Evolutionary conservation across 495 filamentous ascomycete genomes (phyloP), one percentile per base, ranked within the genome.

Genomic region (Chaetomium fimeti): DNA sequence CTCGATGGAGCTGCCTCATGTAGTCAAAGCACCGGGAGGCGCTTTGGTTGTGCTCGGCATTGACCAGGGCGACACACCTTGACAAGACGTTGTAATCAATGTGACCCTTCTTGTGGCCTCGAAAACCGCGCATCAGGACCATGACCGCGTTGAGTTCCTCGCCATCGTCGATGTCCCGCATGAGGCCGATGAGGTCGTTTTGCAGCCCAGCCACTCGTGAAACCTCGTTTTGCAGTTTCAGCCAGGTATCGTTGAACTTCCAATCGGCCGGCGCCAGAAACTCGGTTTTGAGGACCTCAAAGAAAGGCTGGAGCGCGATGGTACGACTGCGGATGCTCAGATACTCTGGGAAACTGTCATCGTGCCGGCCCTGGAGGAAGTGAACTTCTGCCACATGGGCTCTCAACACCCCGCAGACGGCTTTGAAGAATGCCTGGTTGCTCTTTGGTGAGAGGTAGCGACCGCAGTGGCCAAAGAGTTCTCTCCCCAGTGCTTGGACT

Each of bases 141-240:
- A 67, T 48, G 52, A 70, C 56, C 43, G 59, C 65, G n/a, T 70
- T 70, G 12, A 70, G 60, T 13, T 60, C 48, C 60, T 70, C 68
- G 38, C 68, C 68, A 29, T 61, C 43, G 9, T 70, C 59, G 20
- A 70, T 56, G 48, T 70, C 68, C 5, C 65, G 57, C 6, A 47
- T 56, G 27, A 70, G 51, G 2, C 68, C 68, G n/a, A 70, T 65
- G n/a, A 68, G 55, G 25, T 70, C 68, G 54, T 70, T 70, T 40
- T 70, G 68, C 13, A 70, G 65, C 0, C 68, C 65, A 18, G 65
- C 62, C 0, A 62, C 65, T 13, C 48, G 24, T 2, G 57, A 61
- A 8, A 70, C 62, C 5, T 63, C 65, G 29, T 29, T 28, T 36
- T 70, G 65, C 0, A 70, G 62, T 6, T 61, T 57, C 16, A 45